Base-by-base conservation (phyloP, 78 protist genomes). In the Monosiga brevicollis region DNA sequence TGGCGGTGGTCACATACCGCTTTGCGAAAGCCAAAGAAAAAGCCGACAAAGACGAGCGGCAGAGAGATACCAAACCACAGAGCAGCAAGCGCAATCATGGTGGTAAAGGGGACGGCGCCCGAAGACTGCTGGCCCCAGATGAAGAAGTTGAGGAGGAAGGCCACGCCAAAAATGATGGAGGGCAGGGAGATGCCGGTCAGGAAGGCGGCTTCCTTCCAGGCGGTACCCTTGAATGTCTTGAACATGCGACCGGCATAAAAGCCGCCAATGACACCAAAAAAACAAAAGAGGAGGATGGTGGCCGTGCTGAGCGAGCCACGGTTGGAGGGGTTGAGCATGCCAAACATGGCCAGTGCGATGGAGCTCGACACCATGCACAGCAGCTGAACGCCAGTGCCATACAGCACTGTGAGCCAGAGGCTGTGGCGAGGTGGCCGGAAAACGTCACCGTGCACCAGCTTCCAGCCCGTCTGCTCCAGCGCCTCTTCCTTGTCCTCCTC, bases 361-460 rank as follows among this genome's bases (percentile, higher is more conserved):
- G 93, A 86, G 77, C 71, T 32, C 3, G 87, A 1, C 26, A 86
- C n/a, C 98, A 93, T 93, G 72, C 86, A 87, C 23, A 92, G 83
- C 20, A 95, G 75, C 79, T 95, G 98, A 25, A 83, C 82, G 81
- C 98, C 98, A 35, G 91, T 79, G 73, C 98, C 98, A 42, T 87
- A 76, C 72, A 84, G 42, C 25, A 87, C 94, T 0, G 95, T 20
- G 29, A 49, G 62, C 87, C 32, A 36, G 81, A 1, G 95, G 92
- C 91, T 87, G 40, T 78, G 79, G 24, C 43, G 40, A 1, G 99
- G 99, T 9, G 98, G 93, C 35, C 99, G 87, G 86, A 97, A 95
- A 10, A 97, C 98, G 73, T 97, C 98, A 26, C 94, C 97, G 87
- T 96, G 96, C 29, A 96, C 95, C 34, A 95, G 91, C 93, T 97